Evolutionary conservation across 495 filamentous ascomycete genomes (phyloP), one percentile per base, ranked within the genome.

Genomic region (Cryomyces minteri): DNA sequence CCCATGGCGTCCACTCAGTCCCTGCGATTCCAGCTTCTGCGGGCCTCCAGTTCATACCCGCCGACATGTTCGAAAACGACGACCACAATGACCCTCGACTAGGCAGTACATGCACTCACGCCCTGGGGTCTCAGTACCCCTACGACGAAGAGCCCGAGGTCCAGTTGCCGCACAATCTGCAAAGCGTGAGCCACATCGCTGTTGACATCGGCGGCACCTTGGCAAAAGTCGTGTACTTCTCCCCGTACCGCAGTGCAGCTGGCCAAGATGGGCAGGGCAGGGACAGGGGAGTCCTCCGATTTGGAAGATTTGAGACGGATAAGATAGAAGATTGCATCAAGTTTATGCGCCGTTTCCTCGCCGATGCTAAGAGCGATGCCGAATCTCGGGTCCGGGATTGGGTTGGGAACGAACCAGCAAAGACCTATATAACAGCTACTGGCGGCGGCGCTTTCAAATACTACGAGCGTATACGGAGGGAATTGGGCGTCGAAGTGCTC

Each of bases 221-320:
- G 30, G 86, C 86, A 40, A 98, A 98, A 66, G 70, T 96, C 11
- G 88, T 98, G 42, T 98, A 95, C 66, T 96, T 96, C 63, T 86
- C 87, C 5, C 18, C 18, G 2, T 25, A 25, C 18, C 82, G 82
- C 43, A 92, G 96, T 61, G 69, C 80, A 25, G 69, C 78, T 54
- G 78, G 80, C 29, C 73, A 69, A 33, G 82, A 87, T 53, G 77
- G 80, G 39, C 90, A 90, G 38, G 92, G 92, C 29, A 79, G 90
- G 28, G 18, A 25, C 18, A 25, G 18, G 18, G 18, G 18, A 25
- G 18, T 25, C 18, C 68, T 98, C 14, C 92, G 92, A 61, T 98
- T 98, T 55, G 69, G 90, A 53, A 92, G 79, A 48, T 95, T 96
- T 59, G 90, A 98, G 64, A 94, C 90, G 4, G 82, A 94, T 54